Evolutionary conservation across 768 basidiomycete genomes (phyloP).

Genomic region (Hericium rajendrae): DNA sequence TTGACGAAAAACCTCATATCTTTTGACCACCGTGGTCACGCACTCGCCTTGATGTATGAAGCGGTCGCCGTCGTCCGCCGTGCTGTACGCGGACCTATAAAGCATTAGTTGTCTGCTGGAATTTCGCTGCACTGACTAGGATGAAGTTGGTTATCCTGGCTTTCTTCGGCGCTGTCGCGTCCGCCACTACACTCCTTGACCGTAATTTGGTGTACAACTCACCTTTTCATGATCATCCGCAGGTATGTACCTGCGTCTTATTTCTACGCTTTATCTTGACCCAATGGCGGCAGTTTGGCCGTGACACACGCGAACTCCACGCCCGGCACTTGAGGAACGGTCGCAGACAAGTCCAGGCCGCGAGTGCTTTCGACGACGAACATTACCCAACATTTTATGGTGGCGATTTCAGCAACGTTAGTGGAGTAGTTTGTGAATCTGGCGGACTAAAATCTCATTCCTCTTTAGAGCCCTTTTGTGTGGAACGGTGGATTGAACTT

Average conservation of each 20-base stretch:
- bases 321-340: conserved; percentile 26
- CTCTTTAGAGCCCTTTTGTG: conserved; percentile 31
- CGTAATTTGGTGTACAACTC: conserved; percentile 34
- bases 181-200: conserved; percentile 18
- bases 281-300: conserved; percentile 24
- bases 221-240: conserved; percentile 21
- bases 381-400: conserved; percentile 43
- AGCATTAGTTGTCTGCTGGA: no score
- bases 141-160: background rate
- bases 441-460: background rate
- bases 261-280: background rate
- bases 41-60: no score
- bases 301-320: conserved; percentile 28
- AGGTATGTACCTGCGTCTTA: conserved; percentile 2
- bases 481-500: conserved; percentile 44
- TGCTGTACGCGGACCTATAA: no score
- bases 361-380: conserved; percentile 33
- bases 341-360: conserved; percentile 28
- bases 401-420: conserved; percentile 38
- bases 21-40: no score
- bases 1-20: no score
- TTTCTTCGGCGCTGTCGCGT: background rate
- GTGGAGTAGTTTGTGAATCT: conserved; percentile 1
- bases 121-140: no score
- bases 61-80: no score